These are phyloP conservation scores for Cotoneaster glaucophyllus DNA, from an alignment of 306 rosid species.

Conservation along the genomic window DNA sequence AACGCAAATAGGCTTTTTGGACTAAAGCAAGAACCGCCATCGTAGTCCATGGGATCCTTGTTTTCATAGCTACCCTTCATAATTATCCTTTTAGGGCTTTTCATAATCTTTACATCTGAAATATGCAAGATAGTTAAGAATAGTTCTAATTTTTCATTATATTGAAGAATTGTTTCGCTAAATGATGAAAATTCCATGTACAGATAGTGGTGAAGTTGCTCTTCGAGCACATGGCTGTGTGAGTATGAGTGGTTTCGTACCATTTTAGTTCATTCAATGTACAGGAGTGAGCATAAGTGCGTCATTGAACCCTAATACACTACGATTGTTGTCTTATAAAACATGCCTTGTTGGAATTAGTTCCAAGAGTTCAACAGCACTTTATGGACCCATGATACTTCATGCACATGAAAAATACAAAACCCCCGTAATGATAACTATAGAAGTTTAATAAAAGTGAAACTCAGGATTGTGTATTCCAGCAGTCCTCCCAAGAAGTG, in stretches of 20 bases:
- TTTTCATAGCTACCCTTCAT: slow-evolving; percentile 45
- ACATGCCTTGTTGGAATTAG: neutral
- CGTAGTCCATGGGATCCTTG: slow-evolving; percentile 55
- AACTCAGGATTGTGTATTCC: neutral
- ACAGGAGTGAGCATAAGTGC: neutral
- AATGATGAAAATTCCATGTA: neutral
- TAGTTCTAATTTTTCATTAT: neutral
- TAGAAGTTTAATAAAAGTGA: neutral
- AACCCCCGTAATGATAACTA: neutral
- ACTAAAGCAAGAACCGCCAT: slow-evolving; percentile 55
- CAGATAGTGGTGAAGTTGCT: neutral
- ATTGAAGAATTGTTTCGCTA: neutral
- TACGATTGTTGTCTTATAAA: neutral
- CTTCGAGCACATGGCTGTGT: neutral
- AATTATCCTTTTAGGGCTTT: slow-evolving; percentile 69
- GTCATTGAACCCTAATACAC: neutral
- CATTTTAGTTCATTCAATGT: neutral
- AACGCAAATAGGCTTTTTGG: slow-evolving; percentile 79
- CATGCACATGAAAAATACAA: neutral
- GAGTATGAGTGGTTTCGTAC: neutral
- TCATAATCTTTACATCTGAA: slow-evolving; percentile 76
- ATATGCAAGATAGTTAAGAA: slow-evolving; percentile 28
- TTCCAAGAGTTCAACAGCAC: neutral
- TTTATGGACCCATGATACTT: neutral
- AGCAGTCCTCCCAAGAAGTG: neutral